These are phyloP conservation scores for Tremella mesenterica DNA, from an alignment of 768 basidiomycete genomes.

Conservation along the genomic window DNA sequence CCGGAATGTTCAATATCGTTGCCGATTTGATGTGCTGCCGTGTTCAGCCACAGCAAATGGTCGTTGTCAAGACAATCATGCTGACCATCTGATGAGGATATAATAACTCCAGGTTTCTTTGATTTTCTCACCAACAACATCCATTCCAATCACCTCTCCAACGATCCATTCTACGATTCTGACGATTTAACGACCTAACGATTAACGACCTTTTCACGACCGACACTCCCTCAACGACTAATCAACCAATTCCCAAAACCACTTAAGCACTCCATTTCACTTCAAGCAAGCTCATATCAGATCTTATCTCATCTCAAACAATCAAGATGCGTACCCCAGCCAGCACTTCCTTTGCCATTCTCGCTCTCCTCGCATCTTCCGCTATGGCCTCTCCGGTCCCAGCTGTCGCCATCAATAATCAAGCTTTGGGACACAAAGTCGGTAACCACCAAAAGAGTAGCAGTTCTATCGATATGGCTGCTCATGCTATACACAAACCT, in stretches of 20 bases:
- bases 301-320: not conserved
- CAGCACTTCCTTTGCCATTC: constrained; percentile 14
- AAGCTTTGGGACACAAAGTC: not conserved
- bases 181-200: too few relatives aligned
- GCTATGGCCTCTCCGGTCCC: constrained; percentile 4
- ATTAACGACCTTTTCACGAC: not conserved
- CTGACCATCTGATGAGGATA: too few relatives aligned
- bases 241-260: too few relatives aligned
- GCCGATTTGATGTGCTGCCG: too few relatives aligned
- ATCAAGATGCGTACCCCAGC: constrained; percentile 16
- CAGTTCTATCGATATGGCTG: not conserved
- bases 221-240: not conserved
- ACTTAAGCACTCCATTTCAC: not conserved
- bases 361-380: constrained; percentile 13
- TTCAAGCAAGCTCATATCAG: not conserved
- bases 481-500: not conserved
- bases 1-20: too few relatives aligned
- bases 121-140: too few relatives aligned
- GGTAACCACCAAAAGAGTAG: not conserved
- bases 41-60: too few relatives aligned
- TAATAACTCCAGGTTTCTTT: too few relatives aligned
- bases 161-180: too few relatives aligned
- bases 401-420: not conserved
- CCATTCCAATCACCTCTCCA: too few relatives aligned
- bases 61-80: too few relatives aligned